phyloP scores from a whole-genome alignment of 768 basidiomycete genomes.

The Podaxis pistillaris region DNA sequence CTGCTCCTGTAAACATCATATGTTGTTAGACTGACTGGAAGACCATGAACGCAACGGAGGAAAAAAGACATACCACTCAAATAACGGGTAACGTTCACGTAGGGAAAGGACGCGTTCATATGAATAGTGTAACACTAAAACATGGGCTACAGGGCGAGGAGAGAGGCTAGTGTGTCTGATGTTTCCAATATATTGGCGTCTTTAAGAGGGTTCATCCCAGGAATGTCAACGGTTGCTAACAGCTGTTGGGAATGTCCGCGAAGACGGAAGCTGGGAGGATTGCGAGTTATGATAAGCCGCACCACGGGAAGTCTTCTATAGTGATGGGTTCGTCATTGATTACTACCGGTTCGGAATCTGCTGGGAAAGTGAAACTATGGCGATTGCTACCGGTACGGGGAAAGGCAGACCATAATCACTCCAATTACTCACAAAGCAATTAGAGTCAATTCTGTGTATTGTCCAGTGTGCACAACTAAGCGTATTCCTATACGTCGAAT shows the following conservation, averaged over 20 bases:
- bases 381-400: no score
- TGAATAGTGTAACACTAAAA: background rate
- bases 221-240: background rate
- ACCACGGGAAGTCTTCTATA: no score
- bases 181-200: background rate
- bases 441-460: background rate
- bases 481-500: conserved; percentile 46
- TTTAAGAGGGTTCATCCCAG: background rate
- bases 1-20: background rate
- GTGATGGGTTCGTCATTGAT: no score
- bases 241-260: background rate
- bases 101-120: conserved; percentile 1
- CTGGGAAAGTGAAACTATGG: no score
- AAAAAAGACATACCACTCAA: conserved; percentile 6
- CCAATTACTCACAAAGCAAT: no score
- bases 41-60: background rate
- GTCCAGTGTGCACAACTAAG: background rate
- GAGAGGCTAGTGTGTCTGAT: background rate
- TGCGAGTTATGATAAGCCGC: background rate
- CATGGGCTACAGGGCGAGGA: background rate
- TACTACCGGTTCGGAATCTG: no score
- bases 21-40: background rate
- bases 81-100: conserved; percentile 5
- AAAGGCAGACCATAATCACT: no score
- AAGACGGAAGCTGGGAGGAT: background rate